Base-by-base conservation (phyloP, 352 stramenopile genomes). In the Stephanocyclus meneghinianus region DNA sequence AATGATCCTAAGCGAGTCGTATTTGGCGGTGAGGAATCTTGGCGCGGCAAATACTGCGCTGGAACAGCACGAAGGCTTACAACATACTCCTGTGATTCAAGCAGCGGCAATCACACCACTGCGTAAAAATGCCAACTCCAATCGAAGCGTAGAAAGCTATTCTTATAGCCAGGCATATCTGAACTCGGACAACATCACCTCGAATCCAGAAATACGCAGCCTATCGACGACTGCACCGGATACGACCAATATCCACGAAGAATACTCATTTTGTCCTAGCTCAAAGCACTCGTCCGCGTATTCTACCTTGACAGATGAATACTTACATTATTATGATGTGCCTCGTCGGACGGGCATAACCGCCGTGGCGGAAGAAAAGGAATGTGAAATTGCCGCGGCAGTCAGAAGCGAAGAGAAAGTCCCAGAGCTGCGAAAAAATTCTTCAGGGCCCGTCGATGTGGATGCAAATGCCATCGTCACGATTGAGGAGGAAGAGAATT, bases 231-330 rank as follows among this genome's bases (percentile, higher is more conserved):
- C 30, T 9, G 18, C 30, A 42, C n/a, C 21, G 37, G 37, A 29
- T 56, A 3, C 29, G 10, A 26, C 21, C 21, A 62, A 44, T 56
- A 4, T 68, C 18, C 18, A 16, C 4, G 37, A 55, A 56, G 60
- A 56, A 13, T 68, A 68, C 37, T 68, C 44, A 26, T 68, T 68
- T 26, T 68, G 60, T 42, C 60, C 37, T 5, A 51, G 37, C 30
- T 68, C 60, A 13, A 68, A 57, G n/a, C 18, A 40, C 40, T 68
- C 51, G 3, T 13, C 60, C 18, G 37, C 21, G 5, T 44, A 44
- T 68, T 57, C 40, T 26, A 68, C 60, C 35, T 68, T 68, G 26
- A 68, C 60, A 11, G 60, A 56, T 68, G 60, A 68, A 21, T 56
- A 57, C 37, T 8, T 55, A 1, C 32, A 50, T 29, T 37, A 51